Evolutionary conservation across 2,329 filamentous ascomycete genomes (phyloP).

Genomic region (Penicillium italicum): DNA sequence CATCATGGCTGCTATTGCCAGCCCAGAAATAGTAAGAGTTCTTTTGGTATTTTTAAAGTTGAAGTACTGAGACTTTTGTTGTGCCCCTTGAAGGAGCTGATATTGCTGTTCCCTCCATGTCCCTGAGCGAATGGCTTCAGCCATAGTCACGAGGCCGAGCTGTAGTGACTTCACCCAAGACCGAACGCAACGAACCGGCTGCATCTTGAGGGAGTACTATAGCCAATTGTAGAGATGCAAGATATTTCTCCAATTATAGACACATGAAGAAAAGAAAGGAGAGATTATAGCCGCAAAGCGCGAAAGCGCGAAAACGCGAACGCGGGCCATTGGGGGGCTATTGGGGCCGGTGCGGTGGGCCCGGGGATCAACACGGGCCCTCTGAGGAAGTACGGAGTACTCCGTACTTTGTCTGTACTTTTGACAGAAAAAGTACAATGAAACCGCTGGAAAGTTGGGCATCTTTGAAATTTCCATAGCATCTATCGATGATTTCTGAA

Average conservation of each 20-base stretch:
- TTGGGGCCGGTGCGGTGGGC: not conserved
- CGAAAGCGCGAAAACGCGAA: not conserved
- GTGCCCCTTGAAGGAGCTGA: not conserved
- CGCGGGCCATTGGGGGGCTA: not conserved
- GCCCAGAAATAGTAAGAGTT: not conserved
- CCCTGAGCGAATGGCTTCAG: not conserved
- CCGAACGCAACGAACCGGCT: not conserved
- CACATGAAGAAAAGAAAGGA: not conserved
- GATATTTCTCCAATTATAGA: not conserved
- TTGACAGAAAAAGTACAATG: not conserved
- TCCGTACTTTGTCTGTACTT: too few species aligned
- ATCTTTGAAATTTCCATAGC: not conserved
- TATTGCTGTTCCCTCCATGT: constrained; percentile 1
- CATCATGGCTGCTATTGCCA: not conserved
- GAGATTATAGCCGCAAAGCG: not conserved
- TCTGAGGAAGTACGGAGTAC: too few species aligned
- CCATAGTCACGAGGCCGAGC: not conserved
- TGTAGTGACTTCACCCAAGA: not conserved
- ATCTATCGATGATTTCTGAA: not conserved
- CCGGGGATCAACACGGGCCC: not conserved
- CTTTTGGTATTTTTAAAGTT: not conserved
- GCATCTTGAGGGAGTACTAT: not conserved
- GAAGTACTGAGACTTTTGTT: not conserved
- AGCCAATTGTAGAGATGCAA: not conserved
- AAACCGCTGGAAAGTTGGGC: not conserved